A percentile compares a stretch with the other conserved stretches of the same genome.
Evolutionary conservation across 108 stramenopile genomes (phyloP).

Genomic region (Skeletonema potamos): DNA sequence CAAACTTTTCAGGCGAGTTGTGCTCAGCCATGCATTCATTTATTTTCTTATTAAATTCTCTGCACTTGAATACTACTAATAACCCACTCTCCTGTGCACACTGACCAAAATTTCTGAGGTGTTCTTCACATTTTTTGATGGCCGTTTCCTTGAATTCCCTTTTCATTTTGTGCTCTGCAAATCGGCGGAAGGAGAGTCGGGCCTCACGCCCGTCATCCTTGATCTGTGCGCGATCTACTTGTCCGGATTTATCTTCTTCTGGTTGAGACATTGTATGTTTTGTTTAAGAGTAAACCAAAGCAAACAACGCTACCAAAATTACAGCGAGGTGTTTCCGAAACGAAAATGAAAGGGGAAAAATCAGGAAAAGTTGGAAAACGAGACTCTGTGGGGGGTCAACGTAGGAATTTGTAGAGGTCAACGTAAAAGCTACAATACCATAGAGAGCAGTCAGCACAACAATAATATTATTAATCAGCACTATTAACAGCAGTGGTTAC

Average conservation of each 20-base stretch:
- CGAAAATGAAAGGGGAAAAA: too few species aligned
- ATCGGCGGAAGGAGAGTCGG: conserved; percentile 62
- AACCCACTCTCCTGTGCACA: conserved; percentile 84
- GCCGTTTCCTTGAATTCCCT: conserved; percentile 81
- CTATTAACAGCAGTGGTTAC: too few species aligned
- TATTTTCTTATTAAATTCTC: conserved; percentile 66
- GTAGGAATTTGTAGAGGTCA: too few species aligned
- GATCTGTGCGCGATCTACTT: conserved; percentile 20
- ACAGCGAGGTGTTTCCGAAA: too few species aligned
- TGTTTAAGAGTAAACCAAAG: neutral
- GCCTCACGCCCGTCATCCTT: conserved; percentile 55
- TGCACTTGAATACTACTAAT: conserved; percentile 83
- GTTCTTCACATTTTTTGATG: conserved; percentile 70
- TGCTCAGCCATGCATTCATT: conserved; percentile 84
- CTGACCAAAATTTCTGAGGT: conserved; percentile 74
- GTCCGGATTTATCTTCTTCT: conserved; percentile 7
- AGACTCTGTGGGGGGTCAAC: too few species aligned
- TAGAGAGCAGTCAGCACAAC: too few species aligned
- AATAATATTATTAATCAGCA: too few species aligned
- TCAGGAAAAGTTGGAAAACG: too few species aligned
- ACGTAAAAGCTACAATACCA: too few species aligned
- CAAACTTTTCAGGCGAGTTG: conserved; percentile 82
- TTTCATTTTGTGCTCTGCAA: conserved; percentile 84
- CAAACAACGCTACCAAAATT: too few species aligned
- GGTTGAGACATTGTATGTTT: conserved; percentile 10